Evolutionary conservation across 176 grass and related monocot species (phyloP), one percentile per base, ranked within the genome.

Genomic region (Hsuehochloa calcarea): DNA sequence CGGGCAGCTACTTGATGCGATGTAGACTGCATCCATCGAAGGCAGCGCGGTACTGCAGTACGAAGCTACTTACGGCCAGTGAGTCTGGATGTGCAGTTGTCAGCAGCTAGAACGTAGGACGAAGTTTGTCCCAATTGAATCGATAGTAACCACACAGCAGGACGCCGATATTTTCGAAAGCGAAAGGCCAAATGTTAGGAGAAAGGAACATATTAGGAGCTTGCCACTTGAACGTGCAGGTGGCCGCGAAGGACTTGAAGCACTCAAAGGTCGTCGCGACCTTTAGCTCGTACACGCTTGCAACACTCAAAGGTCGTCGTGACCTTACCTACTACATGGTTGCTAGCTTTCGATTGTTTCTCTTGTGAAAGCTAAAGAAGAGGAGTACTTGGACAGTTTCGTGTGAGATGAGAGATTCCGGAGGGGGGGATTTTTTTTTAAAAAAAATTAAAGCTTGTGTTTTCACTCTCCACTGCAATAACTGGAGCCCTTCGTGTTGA

Each of bases 161-260:
- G 82, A 25, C 27, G 80, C 40, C 79, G 40, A 35, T 10, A 62
- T 37, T 65, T 35, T 29, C 44, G 23, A 55, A 34, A 70, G 66
- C 74, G 80, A 88, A 84, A 65, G 65, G 86, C 59, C 86, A 78
- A 61, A 19, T 13, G 44, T 52, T 51, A 50, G n/a, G 13, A 12
- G 19, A 46, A 16, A 79, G 4, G 6, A 56, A 52, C 46, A 50
- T 68, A 44, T 54, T 26, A 43, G 8, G 25, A 58, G 25, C 13
- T 12, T 27, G 52, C 71, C 78, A 79, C 61, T 92, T 85, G 67
- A 38, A 50, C 16, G 0, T 17, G 51, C 54, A n/a, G 3, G 22
- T 88, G 81, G 75, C 72, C 65, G 34, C n/a, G 68, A 71, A 79
- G 40, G 40, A 55, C 77, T 88, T 47, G 86, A 22, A 71, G 64